Base-by-base conservation (phyloP, 495 filamentous ascomycete genomes). In the Penicillium herquei region DNA sequence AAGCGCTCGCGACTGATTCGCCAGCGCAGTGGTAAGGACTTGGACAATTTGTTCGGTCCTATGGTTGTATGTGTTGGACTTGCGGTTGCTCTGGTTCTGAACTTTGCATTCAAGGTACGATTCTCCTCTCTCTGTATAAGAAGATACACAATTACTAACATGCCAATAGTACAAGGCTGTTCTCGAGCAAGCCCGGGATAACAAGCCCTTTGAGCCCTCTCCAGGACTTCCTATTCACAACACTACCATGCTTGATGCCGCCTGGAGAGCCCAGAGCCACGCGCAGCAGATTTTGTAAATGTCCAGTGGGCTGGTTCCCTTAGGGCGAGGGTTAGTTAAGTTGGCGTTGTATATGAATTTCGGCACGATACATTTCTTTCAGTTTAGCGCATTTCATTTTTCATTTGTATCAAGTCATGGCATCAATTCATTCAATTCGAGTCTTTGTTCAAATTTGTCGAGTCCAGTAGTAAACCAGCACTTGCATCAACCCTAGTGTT, bases 11-110 rank as follows among this genome's bases (percentile, higher is more conserved):
- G 78, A 10, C 86, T 98, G 76, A 98, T 98, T 68, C 67, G 84
- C 40, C 79, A 87, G 62, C 76, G 93, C 51, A 96, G 91, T 70
- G 92, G 91, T 16, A 90, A 85, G 67, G 94, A 98, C 63, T 91
- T 98, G 70, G 93, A 98, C 69, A 94, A 89, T 61, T 73, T 87
- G 56, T 58, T 90, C 47, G 94, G 94, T 3, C 94, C 95, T 17
- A 64, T 96, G 49, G 81, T 95, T 2, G 85, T 98, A 42, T 92
- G 89, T 65, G 70, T 87, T 33, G 90, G 92, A 18, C 67, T 98
- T 62, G 83, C 87, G 37, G 66, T 89, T 40, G 91, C 91, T 48
- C 71, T 98, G 59, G 78, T 88, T 44, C 66, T 96, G 63, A 98
- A 98, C 73, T 96, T 98, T 78, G 82, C 78, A 13, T 91, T 98